Percentiles rank a stretch among this genome's conserved stretches.
These are phyloP conservation scores for Mycena leptocephala DNA, from an alignment of 768 basidiomycete species.

Conservation along the genomic window DNA sequence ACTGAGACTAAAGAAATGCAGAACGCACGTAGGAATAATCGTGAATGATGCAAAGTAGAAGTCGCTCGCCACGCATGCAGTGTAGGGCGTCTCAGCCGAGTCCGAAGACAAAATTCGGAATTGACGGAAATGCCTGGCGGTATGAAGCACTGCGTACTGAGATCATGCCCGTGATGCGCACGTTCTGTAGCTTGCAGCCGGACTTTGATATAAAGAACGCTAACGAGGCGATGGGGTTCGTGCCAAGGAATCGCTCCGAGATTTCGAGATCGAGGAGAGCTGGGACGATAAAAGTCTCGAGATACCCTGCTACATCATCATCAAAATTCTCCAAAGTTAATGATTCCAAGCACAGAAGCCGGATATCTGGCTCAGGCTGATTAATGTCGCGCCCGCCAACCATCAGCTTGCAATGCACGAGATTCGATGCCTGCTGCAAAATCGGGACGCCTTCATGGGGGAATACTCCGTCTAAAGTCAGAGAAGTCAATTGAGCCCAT, in stretches of 20 bases:
- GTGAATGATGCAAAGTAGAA: too few relatives aligned
- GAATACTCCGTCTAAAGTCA: not conserved
- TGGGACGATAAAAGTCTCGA: not conserved
- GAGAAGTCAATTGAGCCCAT: not conserved
- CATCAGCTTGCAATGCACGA: conserved; percentile 54
- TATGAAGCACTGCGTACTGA: too few relatives aligned
- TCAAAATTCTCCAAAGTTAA: not conserved
- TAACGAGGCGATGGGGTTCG: not conserved
- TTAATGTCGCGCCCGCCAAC: conserved; percentile 66
- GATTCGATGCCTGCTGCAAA: not conserved
- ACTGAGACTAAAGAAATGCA: too few relatives aligned
- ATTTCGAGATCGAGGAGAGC: not conserved
- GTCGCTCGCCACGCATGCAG: too few relatives aligned
- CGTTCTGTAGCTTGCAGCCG: not conserved
- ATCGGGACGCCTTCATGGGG: not conserved
- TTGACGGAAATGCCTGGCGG: conserved; percentile 20
- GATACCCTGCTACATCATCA: not conserved
- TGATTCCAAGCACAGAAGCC: not conserved
- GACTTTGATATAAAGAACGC: not conserved
- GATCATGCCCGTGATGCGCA: too few relatives aligned
- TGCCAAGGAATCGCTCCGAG: not conserved
- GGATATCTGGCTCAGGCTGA: not conserved
- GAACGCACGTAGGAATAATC: too few relatives aligned
- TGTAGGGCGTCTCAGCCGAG: too few relatives aligned
- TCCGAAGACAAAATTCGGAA: conserved; percentile 18